phyloP scores from a whole-genome alignment of 1,284 basidiomycete genomes.

The Boletellus sp. region DNA sequence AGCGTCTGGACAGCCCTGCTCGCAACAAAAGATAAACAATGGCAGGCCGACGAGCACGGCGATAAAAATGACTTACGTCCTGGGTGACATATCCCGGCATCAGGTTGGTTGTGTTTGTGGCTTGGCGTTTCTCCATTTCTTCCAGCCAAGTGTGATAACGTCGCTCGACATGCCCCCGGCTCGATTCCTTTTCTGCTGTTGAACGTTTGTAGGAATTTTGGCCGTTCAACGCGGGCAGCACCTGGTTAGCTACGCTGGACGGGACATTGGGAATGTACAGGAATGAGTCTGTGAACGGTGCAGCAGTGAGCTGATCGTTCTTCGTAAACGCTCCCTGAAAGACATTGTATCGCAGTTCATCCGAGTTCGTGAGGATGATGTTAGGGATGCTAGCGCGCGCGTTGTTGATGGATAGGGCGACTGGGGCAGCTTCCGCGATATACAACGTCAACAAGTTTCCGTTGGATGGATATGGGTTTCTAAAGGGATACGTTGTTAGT shows the following conservation, averaged over 20 bases:
- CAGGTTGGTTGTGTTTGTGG: slow-evolving; percentile 37
- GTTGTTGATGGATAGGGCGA: slow-evolving; percentile 59
- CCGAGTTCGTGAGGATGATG: slow-evolving; percentile 71
- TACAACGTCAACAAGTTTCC: slow-evolving; percentile 61
- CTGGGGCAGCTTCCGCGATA: slow-evolving; percentile 53
- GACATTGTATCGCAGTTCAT: slow-evolving; percentile 73
- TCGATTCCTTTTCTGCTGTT: slow-evolving; percentile 42
- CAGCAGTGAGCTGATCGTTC: slow-evolving; percentile 75
- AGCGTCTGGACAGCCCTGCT: slow-evolving; percentile 60
- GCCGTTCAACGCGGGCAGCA: slow-evolving; percentile 53
- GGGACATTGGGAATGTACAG: slow-evolving; percentile 54
- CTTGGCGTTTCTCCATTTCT: slow-evolving; percentile 45
- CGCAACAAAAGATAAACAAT: not conserved
- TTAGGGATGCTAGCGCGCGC: slow-evolving; percentile 56
- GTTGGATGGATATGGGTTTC: slow-evolving; percentile 63
- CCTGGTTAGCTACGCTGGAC: slow-evolving; percentile 46
- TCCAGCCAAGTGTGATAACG: slow-evolving; percentile 53
- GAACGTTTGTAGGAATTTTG: slow-evolving; percentile 37
- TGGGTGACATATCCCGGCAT: slow-evolving; percentile 73
- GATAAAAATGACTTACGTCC: slow-evolving; percentile 46
- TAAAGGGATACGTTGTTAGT: slow-evolving; percentile 18
- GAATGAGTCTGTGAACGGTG: slow-evolving; percentile 62
- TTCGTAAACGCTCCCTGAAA: slow-evolving; percentile 67
- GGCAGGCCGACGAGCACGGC: not conserved
- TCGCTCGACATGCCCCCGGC: slow-evolving; percentile 47